Evolutionary conservation across 768 basidiomycete species (phyloP).

Genomic region (Phlebiopsis flavidoalba): DNA sequence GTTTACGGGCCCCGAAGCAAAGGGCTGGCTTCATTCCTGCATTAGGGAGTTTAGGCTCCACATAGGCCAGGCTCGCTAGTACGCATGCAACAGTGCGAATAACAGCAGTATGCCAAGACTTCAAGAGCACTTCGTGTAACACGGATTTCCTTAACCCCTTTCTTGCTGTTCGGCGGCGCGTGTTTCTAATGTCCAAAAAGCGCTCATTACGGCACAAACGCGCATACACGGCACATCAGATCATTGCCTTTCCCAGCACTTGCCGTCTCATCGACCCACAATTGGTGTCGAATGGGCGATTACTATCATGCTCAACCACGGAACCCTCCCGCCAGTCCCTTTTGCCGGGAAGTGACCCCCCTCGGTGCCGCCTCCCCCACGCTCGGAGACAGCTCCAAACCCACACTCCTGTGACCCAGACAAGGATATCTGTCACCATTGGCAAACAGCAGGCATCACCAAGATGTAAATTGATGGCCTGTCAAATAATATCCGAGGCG

Average conservation of each 20-base stretch:
- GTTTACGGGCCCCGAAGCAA: neutral
- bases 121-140: too few relatives aligned
- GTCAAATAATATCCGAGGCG: neutral
- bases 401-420: neutral
- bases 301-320: neutral
- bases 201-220: neutral
- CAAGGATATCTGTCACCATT: neutral
- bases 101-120: neutral
- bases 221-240: too few relatives aligned
- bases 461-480: too few relatives aligned
- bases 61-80: neutral
- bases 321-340: neutral
- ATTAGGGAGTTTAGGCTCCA: neutral
- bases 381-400: neutral
- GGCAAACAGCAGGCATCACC: neutral
- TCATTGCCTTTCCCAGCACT: neutral
- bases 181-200: too few relatives aligned
- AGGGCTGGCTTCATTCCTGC: neutral
- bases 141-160: too few relatives aligned
- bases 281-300: neutral
- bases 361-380: neutral
- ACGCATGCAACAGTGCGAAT: neutral
- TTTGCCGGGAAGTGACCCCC: neutral
- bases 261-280: neutral
- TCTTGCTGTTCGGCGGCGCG: too few relatives aligned